Conservation (phyloP, 1,284 basidiomycete species). For the Ceratobasidium theobromae region DNA sequence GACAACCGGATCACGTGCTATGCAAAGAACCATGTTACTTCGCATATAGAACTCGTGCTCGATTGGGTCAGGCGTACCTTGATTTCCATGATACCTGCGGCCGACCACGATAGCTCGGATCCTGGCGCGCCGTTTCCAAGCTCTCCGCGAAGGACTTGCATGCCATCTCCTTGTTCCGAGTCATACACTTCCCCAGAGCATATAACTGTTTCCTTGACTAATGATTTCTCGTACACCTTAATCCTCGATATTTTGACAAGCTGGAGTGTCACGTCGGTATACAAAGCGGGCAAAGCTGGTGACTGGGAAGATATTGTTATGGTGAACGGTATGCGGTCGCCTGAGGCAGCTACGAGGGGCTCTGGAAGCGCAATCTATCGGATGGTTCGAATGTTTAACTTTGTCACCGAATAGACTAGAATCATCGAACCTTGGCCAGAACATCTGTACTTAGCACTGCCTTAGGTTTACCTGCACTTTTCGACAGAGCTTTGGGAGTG, state of each 20-base stretch:
- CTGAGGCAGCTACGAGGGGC: background rate
- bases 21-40: background rate
- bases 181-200: background rate
- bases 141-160: background rate
- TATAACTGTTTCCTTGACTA: background rate
- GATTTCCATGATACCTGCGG: background rate
- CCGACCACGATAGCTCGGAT: background rate
- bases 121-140: background rate
- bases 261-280: background rate
- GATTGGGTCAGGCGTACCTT: background rate
- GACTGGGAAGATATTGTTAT: background rate
- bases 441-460: background rate
- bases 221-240: background rate
- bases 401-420: background rate
- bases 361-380: background rate
- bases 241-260: background rate
- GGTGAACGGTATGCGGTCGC: background rate
- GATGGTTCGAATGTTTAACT: background rate
- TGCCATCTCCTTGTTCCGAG: background rate
- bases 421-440: background rate
- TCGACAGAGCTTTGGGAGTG: background rate
- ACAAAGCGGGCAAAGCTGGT: background rate
- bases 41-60: background rate
- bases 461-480: background rate
- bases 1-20: background rate